A percentile compares a stretch with the other conserved stretches of the same genome.
These are phyloP conservation scores for Hyaloperonospora arabidopsidis DNA, from an alignment of 352 stramenopile genomes.

Conservation along the genomic window DNA sequence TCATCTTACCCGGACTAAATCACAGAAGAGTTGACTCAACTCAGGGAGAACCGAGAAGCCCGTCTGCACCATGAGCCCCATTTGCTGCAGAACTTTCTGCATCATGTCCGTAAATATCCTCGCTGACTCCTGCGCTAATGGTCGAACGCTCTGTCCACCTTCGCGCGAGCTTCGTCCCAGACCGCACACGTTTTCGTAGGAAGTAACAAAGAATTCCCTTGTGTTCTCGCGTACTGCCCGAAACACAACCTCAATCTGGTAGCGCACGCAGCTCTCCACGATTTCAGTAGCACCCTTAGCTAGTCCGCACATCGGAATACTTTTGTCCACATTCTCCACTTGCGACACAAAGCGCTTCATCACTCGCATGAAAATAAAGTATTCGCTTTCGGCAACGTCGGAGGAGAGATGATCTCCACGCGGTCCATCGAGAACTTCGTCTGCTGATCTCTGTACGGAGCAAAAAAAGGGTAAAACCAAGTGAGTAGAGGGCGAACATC, in stretches of 20 bases:
- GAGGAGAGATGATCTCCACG: slow-evolving; percentile 20
- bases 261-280: slow-evolving; percentile 60
- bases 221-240: slow-evolving; percentile 49
- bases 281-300: slow-evolving; percentile 41
- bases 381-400: slow-evolving; percentile 45
- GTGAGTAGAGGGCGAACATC: background rate
- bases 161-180: slow-evolving; percentile 28
- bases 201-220: slow-evolving; percentile 45
- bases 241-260: slow-evolving; percentile 75
- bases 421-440: slow-evolving; percentile 32
- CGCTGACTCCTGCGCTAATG: slow-evolving; percentile 48
- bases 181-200: slow-evolving; percentile 39
- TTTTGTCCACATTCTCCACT: slow-evolving; percentile 46
- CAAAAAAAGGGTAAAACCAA: slow-evolving; percentile 2
- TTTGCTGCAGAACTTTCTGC: slow-evolving; percentile 69
- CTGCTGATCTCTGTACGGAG: slow-evolving; percentile 35
- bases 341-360: slow-evolving; percentile 68
- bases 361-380: slow-evolving; percentile 77
- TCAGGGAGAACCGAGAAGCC: slow-evolving; percentile 54
- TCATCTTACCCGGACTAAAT: slow-evolving; percentile 60
- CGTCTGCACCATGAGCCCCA: slow-evolving; percentile 68
- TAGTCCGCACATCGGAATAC: slow-evolving; percentile 50
- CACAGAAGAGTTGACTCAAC: slow-evolving; percentile 66
- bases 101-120: slow-evolving; percentile 61
- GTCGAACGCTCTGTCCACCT: slow-evolving; percentile 37